Base-by-base conservation (phyloP, 179 eudicot species). In the Beta macrorhiza region DNA sequence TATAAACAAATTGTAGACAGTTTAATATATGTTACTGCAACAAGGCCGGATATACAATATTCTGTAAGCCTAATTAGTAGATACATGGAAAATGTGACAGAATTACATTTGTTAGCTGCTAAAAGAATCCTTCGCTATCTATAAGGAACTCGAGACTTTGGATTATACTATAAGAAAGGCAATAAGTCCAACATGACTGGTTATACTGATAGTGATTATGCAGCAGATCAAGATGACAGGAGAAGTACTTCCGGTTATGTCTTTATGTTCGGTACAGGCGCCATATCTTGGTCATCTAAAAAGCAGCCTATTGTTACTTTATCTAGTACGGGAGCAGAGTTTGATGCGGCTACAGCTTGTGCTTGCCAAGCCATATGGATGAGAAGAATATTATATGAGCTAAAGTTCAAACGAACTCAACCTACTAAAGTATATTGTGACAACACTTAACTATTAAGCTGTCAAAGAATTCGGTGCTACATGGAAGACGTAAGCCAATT, bases 151-250 rank as follows among this genome's bases (percentile, higher is more conserved):
- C 53, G 7, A 17, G 68, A 75, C 17, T 75, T 59, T 4, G 37
- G 68, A 6, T 5, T 75, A 17, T 44, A 37, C 19, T 75, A 58
- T 7, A 45, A 29, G 29, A 74, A 58, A 16, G 78, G 68, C n/a
- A 16, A 42, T 59, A 75, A 75, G 4, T 44, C 32, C 8, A 17
- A 7, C 20, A 15, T 42, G 68, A 56, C 59, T 75, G 78, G 68
- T 15, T 75, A 37, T 61, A 37, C 55, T 16, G 32, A 75, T 75
- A 75, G 68, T 16, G 78, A 57, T 75, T 75, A 75, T 55, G 78
- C 49, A 5, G 78, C 52, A 75, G 64, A 75, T 37, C 29, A 16
- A 7, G 78, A 75, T 75, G 79, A 76, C 45, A 7, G 69, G n/a
- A 76, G 44, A 62, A 25, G 25, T 25, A 76, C 70, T 76, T 19